These are phyloP conservation scores for Mortierella sp. DNA, from an alignment of 371 early-diverging fungal genomes.

Conservation along the genomic window DNA sequence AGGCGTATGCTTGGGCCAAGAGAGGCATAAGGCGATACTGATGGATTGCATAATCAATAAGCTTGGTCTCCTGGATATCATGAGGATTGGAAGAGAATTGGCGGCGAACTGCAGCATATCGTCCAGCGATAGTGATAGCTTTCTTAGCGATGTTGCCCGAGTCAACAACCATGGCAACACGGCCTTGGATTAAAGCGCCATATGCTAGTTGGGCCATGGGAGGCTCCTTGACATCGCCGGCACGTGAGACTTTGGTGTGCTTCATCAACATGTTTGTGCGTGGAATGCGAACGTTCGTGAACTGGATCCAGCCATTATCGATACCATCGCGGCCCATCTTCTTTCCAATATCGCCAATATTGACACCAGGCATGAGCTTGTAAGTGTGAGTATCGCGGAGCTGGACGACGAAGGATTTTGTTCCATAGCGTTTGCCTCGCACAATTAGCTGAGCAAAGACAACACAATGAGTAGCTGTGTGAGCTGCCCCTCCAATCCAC, in stretches of 20 bases:
- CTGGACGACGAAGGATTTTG: slow-evolving; percentile 81
- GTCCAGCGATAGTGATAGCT: slow-evolving; percentile 90
- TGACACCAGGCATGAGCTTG: slow-evolving; percentile 69
- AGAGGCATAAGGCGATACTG: slow-evolving; percentile 93
- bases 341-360: slow-evolving; percentile 79
- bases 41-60: slow-evolving; percentile 93
- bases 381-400: slow-evolving; percentile 72
- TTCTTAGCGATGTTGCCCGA: slow-evolving; percentile 90
- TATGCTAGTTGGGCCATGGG: slow-evolving; percentile 81
- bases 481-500: slow-evolving; percentile 98
- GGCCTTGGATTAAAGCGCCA: slow-evolving; percentile 89
- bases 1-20: slow-evolving; percentile 92
- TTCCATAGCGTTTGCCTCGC: slow-evolving; percentile 81
- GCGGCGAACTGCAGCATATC: slow-evolving; percentile 93
- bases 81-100: slow-evolving; percentile 76
- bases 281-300: slow-evolving; percentile 85
- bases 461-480: slow-evolving; percentile 85
- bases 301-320: slow-evolving; percentile 90
- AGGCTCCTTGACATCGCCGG: slow-evolving; percentile 78
- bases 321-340: slow-evolving; percentile 88
- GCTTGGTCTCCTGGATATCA: slow-evolving; percentile 80
- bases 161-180: slow-evolving; percentile 93
- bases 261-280: slow-evolving; percentile 90
- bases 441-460: slow-evolving; percentile 87
- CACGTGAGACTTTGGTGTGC: slow-evolving; percentile 92